Conservation (phyloP, 352 stramenopile genomes). For the Pythium phragmiticola region DNA sequence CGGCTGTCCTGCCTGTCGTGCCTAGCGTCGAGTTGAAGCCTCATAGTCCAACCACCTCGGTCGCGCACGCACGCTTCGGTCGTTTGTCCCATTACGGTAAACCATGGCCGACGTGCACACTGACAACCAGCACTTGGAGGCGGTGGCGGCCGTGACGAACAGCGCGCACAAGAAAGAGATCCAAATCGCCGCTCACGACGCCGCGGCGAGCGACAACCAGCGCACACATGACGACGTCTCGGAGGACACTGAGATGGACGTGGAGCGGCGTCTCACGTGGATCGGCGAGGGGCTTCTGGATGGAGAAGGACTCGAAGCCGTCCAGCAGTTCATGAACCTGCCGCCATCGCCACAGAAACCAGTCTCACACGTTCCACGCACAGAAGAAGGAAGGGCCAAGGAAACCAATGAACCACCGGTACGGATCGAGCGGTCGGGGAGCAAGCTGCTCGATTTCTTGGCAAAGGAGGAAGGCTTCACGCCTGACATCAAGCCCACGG, state of each 20-base stretch:
- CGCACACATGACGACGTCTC: conserved; percentile 18
- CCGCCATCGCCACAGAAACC: conserved; percentile 13
- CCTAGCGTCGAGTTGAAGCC: not conserved
- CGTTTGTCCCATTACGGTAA: not conserved
- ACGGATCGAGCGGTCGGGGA: conserved; percentile 21
- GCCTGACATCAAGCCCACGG: conserved; percentile 23
- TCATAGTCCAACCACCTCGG: conserved; percentile 20
- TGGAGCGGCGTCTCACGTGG: conserved; percentile 52
- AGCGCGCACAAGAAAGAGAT: conserved; percentile 18
- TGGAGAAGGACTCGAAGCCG: conserved; percentile 44
- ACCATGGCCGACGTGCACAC: conserved; percentile 20
- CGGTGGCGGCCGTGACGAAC: not conserved
- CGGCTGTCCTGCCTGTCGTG: not conserved
- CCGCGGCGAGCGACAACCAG: conserved; percentile 20
- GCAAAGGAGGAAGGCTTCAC: conserved; percentile 33
- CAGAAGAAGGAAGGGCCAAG: not conserved
- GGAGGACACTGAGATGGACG: not conserved
- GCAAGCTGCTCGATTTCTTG: conserved; percentile 51
- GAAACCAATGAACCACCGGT: not conserved
- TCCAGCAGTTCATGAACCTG: conserved; percentile 46
- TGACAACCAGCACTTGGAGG: conserved; percentile 15
- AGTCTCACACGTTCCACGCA: not conserved
- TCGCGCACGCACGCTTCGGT: not conserved
- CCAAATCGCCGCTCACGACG: not conserved
- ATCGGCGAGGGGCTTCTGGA: conserved; percentile 68